Evolutionary conservation across 2,329 filamentous ascomycete genomes (phyloP), one percentile per base, ranked within the genome.

Genomic region (Sporothrix euskadiensis): DNA sequence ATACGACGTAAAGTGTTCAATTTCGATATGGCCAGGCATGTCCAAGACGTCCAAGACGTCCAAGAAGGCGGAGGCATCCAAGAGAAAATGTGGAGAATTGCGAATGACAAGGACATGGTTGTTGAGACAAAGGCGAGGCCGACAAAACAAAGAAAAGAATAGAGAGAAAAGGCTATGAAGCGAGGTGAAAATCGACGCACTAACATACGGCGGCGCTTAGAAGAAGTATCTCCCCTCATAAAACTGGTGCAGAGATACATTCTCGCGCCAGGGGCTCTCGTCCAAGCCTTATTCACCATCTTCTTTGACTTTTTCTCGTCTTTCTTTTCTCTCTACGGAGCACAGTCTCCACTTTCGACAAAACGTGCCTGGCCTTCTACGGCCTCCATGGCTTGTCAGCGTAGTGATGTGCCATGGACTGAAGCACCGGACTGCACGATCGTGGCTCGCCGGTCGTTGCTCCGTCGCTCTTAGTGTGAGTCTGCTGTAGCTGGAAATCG

Each of bases 211-310:
- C 44, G 65, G 44, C 44, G 65, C 65, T 52, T 35, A 68, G 12
- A 47, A 2, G 30, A 68, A 1, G 65, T 68, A 68, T 26, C 26
- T 26, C n/a, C 14, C 1, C 16, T 35, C n/a, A 1, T 4, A 32
- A 32, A 4, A 30, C 4, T 22, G 4, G n/a, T 30, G 39, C 2
- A 4, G 22, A 16, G 22, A 22, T 66, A 66, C 61, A 22, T 30
- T 3, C 10, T 22, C 30, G 14, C 26, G 30, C 56, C 30, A 59
- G 56, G 30, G 19, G 26, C n/a, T 22, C 39, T 30, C 4, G n/a
- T 22, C 61, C 39, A 66, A 47, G 61, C 61, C 61, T 66, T 66
- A 30, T 66, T 47, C 61, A 47, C 47, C 39, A 10, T 44, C 61
- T 30, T 12, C 52, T 14, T 12, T 9, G 41, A 22, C 52, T 22